phyloP scores from a whole-genome alignment of 257 asterid genomes.

The Coffea canephora region DNA sequence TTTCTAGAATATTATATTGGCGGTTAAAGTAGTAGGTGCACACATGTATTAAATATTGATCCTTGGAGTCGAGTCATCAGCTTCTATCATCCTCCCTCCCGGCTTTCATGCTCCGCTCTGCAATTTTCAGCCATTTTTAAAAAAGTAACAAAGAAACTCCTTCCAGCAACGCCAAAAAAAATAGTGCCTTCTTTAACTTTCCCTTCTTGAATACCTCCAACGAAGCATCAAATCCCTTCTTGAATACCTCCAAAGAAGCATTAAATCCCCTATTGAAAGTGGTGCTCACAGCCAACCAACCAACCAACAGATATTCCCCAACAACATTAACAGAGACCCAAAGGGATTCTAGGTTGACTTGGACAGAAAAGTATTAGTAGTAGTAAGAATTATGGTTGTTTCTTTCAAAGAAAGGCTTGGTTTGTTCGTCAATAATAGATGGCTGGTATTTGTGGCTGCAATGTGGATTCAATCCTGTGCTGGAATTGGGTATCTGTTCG shows the following conservation, averaged over 20 bases:
- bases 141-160: neutral
- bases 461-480: constrained; percentile 61
- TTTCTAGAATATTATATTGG: no score
- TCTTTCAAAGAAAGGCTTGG: constrained; percentile 24
- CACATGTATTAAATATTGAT: no score
- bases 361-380: neutral
- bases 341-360: constrained; percentile 3
- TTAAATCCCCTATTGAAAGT: no score
- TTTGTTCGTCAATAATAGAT: constrained; percentile 41
- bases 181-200: neutral
- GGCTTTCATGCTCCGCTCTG: neutral
- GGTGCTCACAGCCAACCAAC: neutral
- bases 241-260: neutral
- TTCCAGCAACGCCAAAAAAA: neutral
- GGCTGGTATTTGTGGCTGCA: constrained; percentile 58
- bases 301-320: neutral
- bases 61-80: neutral
- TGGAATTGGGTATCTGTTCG: constrained; percentile 51
- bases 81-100: neutral
- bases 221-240: neutral
- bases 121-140: neutral
- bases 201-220: neutral
- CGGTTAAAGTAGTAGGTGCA: no score
- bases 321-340: neutral
- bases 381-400: neutral